Percentiles rank a stretch among this genome's conserved stretches.
Conservation (phyloP, 1,284 basidiomycete species). For the Leucoagaricus sp. region DNA sequence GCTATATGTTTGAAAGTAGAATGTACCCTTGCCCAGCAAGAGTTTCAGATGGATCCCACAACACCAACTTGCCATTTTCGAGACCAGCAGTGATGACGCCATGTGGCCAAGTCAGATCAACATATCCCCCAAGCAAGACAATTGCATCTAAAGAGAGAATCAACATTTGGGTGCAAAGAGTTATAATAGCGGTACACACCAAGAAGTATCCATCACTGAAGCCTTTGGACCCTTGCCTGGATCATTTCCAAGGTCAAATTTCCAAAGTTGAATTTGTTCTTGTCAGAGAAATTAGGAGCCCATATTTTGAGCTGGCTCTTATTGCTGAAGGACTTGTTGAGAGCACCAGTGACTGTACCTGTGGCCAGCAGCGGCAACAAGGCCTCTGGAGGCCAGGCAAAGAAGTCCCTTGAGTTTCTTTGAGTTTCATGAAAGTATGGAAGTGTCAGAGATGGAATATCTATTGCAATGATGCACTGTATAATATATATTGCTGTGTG, state of each 20-base stretch:
- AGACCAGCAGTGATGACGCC: slow-evolving; percentile 95
- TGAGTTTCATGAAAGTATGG: slow-evolving; percentile 70
- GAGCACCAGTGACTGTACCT: slow-evolving; percentile 93
- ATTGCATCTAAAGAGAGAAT: slow-evolving; percentile 72
- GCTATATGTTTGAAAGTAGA: not conserved
- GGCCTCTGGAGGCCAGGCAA: slow-evolving; percentile 91
- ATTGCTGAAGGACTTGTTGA: slow-evolving; percentile 96
- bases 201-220: slow-evolving; percentile 70
- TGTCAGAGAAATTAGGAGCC: slow-evolving; percentile 80
- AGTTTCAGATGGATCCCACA: slow-evolving; percentile 95
- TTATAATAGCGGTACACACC: slow-evolving; percentile 48
- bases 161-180: not conserved
- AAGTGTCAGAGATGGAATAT: slow-evolving; percentile 1
- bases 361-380: slow-evolving; percentile 87
- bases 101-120: slow-evolving; percentile 62
- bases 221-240: slow-evolving; percentile 65
- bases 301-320: slow-evolving; percentile 95
- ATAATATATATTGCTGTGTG: not conserved
- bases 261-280: slow-evolving; percentile 67
- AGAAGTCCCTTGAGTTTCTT: slow-evolving; percentile 75
- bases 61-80: slow-evolving; percentile 91
- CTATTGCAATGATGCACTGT: slow-evolving; percentile 8
- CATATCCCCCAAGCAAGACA: slow-evolving; percentile 91
- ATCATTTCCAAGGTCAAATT: slow-evolving; percentile 72
- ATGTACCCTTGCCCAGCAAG: slow-evolving; percentile 72